Evolutionary conservation across 2,329 filamentous ascomycete genomes (phyloP).

Genomic region (Tolypocladium ovalisporum): DNA sequence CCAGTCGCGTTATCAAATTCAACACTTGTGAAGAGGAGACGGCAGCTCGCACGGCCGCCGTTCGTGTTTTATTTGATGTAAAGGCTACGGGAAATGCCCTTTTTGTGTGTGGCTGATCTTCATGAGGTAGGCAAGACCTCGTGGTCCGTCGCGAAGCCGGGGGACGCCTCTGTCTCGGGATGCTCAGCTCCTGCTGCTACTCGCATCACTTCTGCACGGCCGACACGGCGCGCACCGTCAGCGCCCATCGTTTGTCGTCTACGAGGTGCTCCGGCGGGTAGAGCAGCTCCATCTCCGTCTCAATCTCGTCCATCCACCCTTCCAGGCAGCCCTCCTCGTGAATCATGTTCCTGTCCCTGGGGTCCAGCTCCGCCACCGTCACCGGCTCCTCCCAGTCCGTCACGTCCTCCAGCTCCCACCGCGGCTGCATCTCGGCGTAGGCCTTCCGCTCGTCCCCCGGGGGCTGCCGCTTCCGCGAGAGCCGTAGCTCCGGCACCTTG

Average conservation of each 20-base stretch:
- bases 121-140: too few species aligned
- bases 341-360: neutral
- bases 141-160: too few species aligned
- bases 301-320: conserved; percentile 8
- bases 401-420: conserved; percentile 3
- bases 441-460: neutral
- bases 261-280: conserved; percentile 5
- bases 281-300: neutral
- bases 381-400: conserved; percentile 5
- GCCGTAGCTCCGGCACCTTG: conserved; percentile 5
- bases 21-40: too few species aligned
- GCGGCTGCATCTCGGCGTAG: conserved; percentile 4
- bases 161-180: too few species aligned
- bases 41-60: too few species aligned
- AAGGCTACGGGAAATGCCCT: too few species aligned
- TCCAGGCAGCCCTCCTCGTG: conserved; percentile 8
- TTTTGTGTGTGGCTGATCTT: too few species aligned
- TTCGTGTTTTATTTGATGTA: too few species aligned
- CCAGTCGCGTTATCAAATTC: too few species aligned
- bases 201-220: neutral
- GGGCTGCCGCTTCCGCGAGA: neutral
- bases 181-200: too few species aligned
- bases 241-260: conserved; percentile 1
- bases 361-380: conserved; percentile 5
- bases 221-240: conserved; percentile 3